These are phyloP conservation scores for Halenospora varia DNA, from an alignment of 495 filamentous ascomycete genomes.

Conservation along the genomic window DNA sequence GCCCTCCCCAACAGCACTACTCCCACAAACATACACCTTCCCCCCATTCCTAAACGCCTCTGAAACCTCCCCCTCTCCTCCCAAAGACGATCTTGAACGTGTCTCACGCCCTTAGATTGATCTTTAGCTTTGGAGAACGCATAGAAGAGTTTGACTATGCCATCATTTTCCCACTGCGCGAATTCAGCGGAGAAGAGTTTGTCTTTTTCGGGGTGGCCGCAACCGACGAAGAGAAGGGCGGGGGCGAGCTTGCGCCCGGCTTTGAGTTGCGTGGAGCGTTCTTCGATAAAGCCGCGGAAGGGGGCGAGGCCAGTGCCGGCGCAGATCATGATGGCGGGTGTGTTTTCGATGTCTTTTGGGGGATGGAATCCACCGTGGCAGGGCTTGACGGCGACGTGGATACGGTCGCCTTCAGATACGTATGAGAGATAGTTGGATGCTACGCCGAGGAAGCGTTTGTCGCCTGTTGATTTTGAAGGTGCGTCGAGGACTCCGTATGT, in stretches of 20 bases:
- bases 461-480: conserved; percentile 46
- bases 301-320: conserved; percentile 58
- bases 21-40: conserved; percentile 66
- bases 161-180: conserved; percentile 49
- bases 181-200: conserved; percentile 59
- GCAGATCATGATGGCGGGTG: conserved; percentile 65
- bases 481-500: conserved; percentile 63
- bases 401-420: conserved; percentile 53
- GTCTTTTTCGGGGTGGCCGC: conserved; percentile 52
- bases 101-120: conserved; percentile 37
- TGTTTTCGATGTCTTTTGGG: conserved; percentile 51
- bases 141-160: conserved; percentile 54
- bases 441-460: conserved; percentile 43
- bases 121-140: conserved; percentile 46
- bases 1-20: conserved; percentile 53
- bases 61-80: conserved; percentile 46
- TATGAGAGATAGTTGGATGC: conserved; percentile 52
- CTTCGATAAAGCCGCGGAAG: conserved; percentile 68
- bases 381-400: conserved; percentile 56
- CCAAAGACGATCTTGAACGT: conserved; percentile 62
- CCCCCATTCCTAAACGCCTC: conserved; percentile 54
- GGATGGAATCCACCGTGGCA: conserved; percentile 63
- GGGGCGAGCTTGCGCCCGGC: conserved; percentile 49
- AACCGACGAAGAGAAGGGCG: conserved; percentile 63
- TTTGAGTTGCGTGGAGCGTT: conserved; percentile 53